Evolutionary conservation across 2,329 filamentous ascomycete genomes (phyloP), one percentile per base, ranked within the genome.

Genomic region (Uncinocarpus reesii): DNA sequence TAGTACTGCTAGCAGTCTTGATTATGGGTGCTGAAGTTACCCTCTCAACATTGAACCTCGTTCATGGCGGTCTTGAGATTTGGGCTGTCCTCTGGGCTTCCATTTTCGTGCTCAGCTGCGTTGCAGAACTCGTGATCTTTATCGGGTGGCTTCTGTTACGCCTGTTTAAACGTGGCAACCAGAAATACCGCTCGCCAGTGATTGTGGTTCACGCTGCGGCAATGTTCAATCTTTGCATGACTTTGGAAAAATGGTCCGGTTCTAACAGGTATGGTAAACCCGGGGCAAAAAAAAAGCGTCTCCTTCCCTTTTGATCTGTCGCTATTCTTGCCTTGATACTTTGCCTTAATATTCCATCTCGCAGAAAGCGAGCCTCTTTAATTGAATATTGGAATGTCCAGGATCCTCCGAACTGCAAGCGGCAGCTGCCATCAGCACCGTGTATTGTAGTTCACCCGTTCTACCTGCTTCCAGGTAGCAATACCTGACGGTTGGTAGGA

Each of bases 31-130:
- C 7, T 23, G 36, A 41, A 28, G 36, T 26, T 13, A 21, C 34
- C 23, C n/a, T 24, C 16, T 48, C 21, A 4, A 21, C 23, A 41
- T 42, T 4, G 36, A 16, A 42, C 21, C 37, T 42, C 20, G 31
- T 48, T n/a, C 46, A 18, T 24, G 6, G 8, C 11, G 23, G 18
- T 15, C 23, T 48, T 26, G 28, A n/a, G 5, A 48, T 42, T n/a
- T 29, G 36, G 36, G 31, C 26, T 41, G 28, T 13, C 6, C 42
- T 42, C 7, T 29, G 36, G 36, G 31, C 26, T 41, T 42, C 42
- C 24, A 41, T 34, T 42, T 48, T 48, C 23, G 21, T 23, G 13
- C 36, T 48, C 36, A 48, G 46, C 46, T 42, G 46, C 46, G 21
- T 35, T 16, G 46, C 36, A 34, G 46, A 48, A 26, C 28, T 42